Evolutionary conservation across 805 yeast species (phyloP).

Genomic region (Kregervanrija fluxuum): DNA sequence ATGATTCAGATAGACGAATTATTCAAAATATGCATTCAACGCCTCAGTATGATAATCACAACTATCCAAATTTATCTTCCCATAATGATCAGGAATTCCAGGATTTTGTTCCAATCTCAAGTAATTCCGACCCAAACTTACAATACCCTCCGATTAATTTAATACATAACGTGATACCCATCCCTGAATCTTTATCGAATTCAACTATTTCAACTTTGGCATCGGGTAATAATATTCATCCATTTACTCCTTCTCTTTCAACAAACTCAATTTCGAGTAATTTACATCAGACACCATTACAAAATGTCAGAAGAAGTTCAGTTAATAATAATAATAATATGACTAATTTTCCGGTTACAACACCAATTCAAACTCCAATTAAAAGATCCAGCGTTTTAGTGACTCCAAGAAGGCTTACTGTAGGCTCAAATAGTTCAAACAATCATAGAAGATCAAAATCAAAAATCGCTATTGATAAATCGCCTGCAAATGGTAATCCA

Average conservation of each 20-base stretch:
- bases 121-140: constrained; percentile 18
- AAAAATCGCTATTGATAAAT: constrained; percentile 21
- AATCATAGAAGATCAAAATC: constrained; percentile 18
- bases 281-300: constrained; percentile 13
- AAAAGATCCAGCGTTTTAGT: constrained; percentile 13
- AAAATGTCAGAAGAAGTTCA: constrained; percentile 15
- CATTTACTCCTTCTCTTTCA: constrained; percentile 5
- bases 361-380: constrained; percentile 20
- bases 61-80: neutral
- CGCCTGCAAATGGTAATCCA: constrained; percentile 37
- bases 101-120: constrained; percentile 26
- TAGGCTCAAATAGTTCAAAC: constrained; percentile 3
- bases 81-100: constrained; percentile 14
- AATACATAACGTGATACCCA: constrained; percentile 5
- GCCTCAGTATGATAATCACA: neutral
- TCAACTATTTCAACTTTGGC: constrained; percentile 26
- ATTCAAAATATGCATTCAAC: neutral
- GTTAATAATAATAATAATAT: constrained; percentile 6
- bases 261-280: constrained; percentile 8
- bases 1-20: neutral
- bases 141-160: constrained; percentile 18
- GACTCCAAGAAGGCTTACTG: constrained; percentile 18
- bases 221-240: constrained; percentile 1
- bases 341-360: constrained; percentile 8
- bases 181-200: constrained; percentile 28